phyloP scores from a whole-genome alignment of 2,329 filamentous ascomycete genomes.

The Trematosphaeria pertusa region DNA sequence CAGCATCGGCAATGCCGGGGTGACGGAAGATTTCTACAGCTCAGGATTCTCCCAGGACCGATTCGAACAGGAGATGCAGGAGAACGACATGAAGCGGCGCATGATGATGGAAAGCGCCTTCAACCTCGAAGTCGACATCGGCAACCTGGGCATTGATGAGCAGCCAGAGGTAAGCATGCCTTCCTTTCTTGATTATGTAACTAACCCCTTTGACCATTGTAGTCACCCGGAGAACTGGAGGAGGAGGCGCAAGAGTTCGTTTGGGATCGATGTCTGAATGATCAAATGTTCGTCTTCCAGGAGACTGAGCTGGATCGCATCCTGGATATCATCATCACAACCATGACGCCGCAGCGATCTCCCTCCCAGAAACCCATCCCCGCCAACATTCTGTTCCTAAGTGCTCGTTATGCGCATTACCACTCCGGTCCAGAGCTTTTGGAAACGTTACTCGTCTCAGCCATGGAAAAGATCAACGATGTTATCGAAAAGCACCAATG shows the following conservation, averaged over 20 bases:
- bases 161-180: constrained; percentile 76
- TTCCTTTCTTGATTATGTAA: constrained; percentile 14
- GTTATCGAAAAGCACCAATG: constrained; percentile 96
- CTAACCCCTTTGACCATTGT: constrained; percentile 28
- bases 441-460: constrained; percentile 77
- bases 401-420: constrained; percentile 95
- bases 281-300: constrained; percentile 99
- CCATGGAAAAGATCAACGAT: constrained; percentile 96
- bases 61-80: constrained; percentile 96
- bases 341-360: constrained; percentile 95
- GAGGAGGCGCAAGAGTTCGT: constrained; percentile 94
- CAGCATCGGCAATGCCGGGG: constrained; percentile 79
- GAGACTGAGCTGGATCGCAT: constrained; percentile 91
- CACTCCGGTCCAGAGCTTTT: constrained; percentile 88
- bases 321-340: constrained; percentile 93
- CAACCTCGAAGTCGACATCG: constrained; percentile 94
- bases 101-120: constrained; percentile 99
- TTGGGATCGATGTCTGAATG: constrained; percentile 91
- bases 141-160: constrained; percentile 94
- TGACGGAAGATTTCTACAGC: constrained; percentile 91
- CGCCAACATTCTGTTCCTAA: constrained; percentile 95
- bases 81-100: constrained; percentile 90
- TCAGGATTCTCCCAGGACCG: constrained; percentile 89
- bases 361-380: constrained; percentile 97
- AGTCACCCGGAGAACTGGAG: constrained; percentile 74